Base-by-base conservation (phyloP, 2,329 filamentous ascomycete genomes). In the Amylocarpus encephaloides region DNA sequence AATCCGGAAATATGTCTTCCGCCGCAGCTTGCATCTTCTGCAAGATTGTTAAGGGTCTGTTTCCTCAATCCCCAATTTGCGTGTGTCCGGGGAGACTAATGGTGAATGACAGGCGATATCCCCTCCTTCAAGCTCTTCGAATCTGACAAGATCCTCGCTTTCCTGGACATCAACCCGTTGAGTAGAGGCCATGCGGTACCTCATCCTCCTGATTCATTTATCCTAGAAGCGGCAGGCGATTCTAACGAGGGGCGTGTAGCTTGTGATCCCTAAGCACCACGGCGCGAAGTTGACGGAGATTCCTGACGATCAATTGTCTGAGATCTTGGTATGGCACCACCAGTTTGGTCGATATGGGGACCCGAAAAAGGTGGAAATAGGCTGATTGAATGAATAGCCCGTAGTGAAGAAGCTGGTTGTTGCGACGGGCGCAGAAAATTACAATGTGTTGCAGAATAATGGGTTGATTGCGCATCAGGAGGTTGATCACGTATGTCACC, bases 361-460 rank as follows among this genome's bases (percentile, higher is more conserved):
- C 3, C 4, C 15, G 15, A 29, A 48, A 16, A 42, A 18, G 33
- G n/a, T 11, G 11, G 15, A 35, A 26, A 18, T 15, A 19, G 22
- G 33, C 32, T 40, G 11, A 35, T 41, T 34, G n/a, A 46, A 15
- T 9, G 51, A 16, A 41, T 50, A 85, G 76, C 85, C 88, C 39
- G 82, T 94, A 13, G 85, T 88, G 43, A 96, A 95, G 79, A 92
- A 87, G 70, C 80, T 98, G 43, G 90, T 86, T 43, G 70, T 75
- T 16, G 92, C 90, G 26, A 82, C 80, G 3, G 88, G 88, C 34
- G 83, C 86, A 3, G 73, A 75, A 46, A 79, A 97, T 69, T 98
- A 89, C 76, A 98, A 98, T 66, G 79, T 98, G 43, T 74, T 98
- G 52, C 93, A 98, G 73, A 98, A 98, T 73, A 98, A 98, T 65